Evolutionary conservation across 306 rosid species (phyloP).

Genomic region (Lathyrus aphaca): DNA sequence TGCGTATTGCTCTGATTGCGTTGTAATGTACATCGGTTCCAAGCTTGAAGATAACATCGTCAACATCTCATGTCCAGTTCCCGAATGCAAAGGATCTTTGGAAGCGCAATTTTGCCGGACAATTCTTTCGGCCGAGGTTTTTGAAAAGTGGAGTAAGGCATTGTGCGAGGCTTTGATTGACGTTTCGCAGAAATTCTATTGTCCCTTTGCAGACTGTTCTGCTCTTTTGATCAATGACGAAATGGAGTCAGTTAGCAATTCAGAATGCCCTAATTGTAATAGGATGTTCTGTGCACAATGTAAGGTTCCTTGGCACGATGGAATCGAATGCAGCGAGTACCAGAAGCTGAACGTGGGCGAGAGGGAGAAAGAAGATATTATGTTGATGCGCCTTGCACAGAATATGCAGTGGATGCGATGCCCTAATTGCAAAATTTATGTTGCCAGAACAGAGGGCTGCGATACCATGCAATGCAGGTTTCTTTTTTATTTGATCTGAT

Average conservation of each 20-base stretch:
- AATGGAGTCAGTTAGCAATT: not conserved
- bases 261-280: slow-evolving; percentile 47
- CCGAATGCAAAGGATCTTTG: slow-evolving; percentile 34
- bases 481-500: not conserved
- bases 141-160: slow-evolving; percentile 49
- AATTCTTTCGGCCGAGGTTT: slow-evolving; percentile 20
- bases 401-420: slow-evolving; percentile 45
- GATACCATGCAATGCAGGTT: slow-evolving; percentile 51
- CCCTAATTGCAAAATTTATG: slow-evolving; percentile 40
- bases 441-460: slow-evolving; percentile 41
- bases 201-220: slow-evolving; percentile 50
- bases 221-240: slow-evolving; percentile 45
- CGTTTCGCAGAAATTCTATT: slow-evolving; percentile 38
- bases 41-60: not conserved
- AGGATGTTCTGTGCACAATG: slow-evolving; percentile 49
- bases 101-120: slow-evolving; percentile 32
- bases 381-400: slow-evolving; percentile 43
- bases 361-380: slow-evolving; percentile 42
- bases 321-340: slow-evolving; percentile 34
- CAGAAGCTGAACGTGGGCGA: slow-evolving; percentile 41
- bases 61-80: slow-evolving; percentile 39
- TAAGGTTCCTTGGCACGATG: slow-evolving; percentile 53
- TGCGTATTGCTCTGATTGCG: not conserved
- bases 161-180: slow-evolving; percentile 38
- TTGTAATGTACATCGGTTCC: not conserved